These are phyloP conservation scores for Ramaria sp. DNA, from an alignment of 768 basidiomycete species.

Conservation along the genomic window DNA sequence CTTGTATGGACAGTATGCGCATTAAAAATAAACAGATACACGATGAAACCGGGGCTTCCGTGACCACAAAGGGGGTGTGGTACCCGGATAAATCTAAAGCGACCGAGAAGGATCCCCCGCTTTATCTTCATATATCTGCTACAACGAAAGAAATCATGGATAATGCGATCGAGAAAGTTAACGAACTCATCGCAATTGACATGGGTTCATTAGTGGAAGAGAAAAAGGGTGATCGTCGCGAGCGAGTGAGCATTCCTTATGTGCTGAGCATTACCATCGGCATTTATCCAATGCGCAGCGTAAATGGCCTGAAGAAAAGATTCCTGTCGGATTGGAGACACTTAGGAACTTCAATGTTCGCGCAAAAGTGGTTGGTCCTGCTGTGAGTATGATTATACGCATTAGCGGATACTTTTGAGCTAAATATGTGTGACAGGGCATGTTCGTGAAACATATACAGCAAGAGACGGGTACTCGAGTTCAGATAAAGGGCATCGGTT, in stretches of 20 bases:
- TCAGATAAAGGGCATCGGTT: slow-evolving; percentile 92
- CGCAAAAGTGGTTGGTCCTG: slow-evolving; percentile 94
- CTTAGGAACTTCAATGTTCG: slow-evolving; percentile 96
- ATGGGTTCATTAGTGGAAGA: slow-evolving; percentile 77
- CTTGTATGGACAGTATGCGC: neutral
- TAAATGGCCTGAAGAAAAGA: slow-evolving; percentile 98
- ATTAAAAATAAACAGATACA: slow-evolving; percentile 49
- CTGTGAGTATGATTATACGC: slow-evolving; percentile 38
- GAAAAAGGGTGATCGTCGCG: slow-evolving; percentile 55
- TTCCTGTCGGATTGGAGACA: slow-evolving; percentile 79
- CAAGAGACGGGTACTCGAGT: slow-evolving; percentile 92
- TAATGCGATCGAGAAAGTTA: slow-evolving; percentile 56
- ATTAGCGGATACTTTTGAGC: neutral
- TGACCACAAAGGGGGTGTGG: slow-evolving; percentile 92
- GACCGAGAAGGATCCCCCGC: slow-evolving; percentile 83
- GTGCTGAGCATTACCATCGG: neutral
- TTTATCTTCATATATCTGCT: slow-evolving; percentile 91
- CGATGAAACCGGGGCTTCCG: slow-evolving; percentile 85
- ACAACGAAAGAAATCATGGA: slow-evolving; percentile 54
- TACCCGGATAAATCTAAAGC: slow-evolving; percentile 89
- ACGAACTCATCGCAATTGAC: slow-evolving; percentile 64
- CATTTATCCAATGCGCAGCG: slow-evolving; percentile 34
- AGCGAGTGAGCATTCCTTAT: slow-evolving; percentile 37
- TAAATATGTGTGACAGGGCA: slow-evolving; percentile 45
- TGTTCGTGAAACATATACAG: slow-evolving; percentile 98